Conservation (phyloP, 306 rosid genomes). For the Vicia sativa region DNA sequence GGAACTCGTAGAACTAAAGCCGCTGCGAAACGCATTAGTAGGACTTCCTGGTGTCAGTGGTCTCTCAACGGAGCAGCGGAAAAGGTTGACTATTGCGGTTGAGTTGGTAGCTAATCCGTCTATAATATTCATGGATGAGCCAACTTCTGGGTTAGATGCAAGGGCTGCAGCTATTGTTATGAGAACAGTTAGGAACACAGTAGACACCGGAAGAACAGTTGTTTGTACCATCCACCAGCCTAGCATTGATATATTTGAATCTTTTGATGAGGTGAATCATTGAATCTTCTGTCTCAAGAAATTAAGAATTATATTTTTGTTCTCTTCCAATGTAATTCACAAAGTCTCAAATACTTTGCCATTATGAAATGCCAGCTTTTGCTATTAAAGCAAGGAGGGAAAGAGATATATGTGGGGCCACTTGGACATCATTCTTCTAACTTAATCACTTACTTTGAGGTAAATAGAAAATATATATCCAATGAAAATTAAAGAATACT, state of each 20-base stretch:
- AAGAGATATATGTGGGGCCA: conserved; percentile 55
- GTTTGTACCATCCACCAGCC: conserved; percentile 76
- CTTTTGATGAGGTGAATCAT: conserved; percentile 61
- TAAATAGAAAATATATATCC: conserved; percentile 12
- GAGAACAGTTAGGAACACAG: conserved; percentile 69
- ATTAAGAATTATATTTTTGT: background rate
- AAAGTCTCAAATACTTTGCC: background rate
- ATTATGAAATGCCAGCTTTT: conserved; percentile 49
- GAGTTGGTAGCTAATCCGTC: conserved; percentile 71
- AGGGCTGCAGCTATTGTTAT: conserved; percentile 70
- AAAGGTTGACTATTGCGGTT: conserved; percentile 67
- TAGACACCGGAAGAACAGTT: conserved; percentile 70
- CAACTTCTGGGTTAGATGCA: conserved; percentile 73
- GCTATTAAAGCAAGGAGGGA: conserved; percentile 58
- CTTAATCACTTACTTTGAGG: conserved; percentile 52
- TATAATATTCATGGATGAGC: conserved; percentile 75
- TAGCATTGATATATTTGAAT: conserved; percentile 68
- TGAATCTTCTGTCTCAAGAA: background rate
- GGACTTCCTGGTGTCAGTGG: conserved; percentile 63
- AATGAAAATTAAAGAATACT: background rate
- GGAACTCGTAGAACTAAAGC: conserved; percentile 65
- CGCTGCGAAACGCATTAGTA: conserved; percentile 54
- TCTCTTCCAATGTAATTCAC: conserved; percentile 10
- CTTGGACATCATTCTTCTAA: conserved; percentile 53
- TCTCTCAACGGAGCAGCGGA: conserved; percentile 68